These are phyloP conservation scores for Rhizopogon rudus DNA, from an alignment of 768 basidiomycete genomes.

Conservation along the genomic window DNA sequence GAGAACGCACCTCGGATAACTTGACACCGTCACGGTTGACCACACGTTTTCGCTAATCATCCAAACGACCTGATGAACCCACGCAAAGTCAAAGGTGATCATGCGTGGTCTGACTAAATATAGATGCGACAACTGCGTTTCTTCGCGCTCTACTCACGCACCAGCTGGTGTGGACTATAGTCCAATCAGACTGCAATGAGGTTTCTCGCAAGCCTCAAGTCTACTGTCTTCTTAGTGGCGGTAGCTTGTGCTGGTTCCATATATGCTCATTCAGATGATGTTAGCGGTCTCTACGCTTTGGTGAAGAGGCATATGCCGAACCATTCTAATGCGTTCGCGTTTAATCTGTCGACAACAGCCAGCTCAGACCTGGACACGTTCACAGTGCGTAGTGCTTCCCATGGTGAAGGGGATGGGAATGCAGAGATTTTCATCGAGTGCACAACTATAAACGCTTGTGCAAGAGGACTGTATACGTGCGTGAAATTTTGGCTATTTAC, in stretches of 20 bases:
- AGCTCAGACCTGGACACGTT: slow-evolving; percentile 25
- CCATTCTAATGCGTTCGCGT: slow-evolving; percentile 27
- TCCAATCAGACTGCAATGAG: not conserved
- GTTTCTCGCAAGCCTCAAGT: not conserved
- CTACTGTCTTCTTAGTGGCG: not conserved
- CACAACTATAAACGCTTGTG: slow-evolving; percentile 32
- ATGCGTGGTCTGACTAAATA: not conserved
- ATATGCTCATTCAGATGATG: not conserved
- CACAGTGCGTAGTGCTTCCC: slow-evolving; percentile 23
- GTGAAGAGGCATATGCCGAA: slow-evolving; percentile 31
- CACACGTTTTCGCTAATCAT: no score
- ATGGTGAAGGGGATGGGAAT: slow-evolving; percentile 5
- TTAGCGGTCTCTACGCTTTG: slow-evolving; percentile 30
- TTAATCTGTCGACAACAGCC: slow-evolving; percentile 18
- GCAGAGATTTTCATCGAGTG: slow-evolving; percentile 26
- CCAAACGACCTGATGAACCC: no score
- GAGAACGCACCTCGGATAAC: no score
- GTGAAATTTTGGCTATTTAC: slow-evolving; percentile 4
- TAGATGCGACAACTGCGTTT: not conserved
- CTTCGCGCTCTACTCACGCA: not conserved
- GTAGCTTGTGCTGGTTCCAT: not conserved
- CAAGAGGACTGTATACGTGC: slow-evolving; percentile 34
- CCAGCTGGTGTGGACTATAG: not conserved
- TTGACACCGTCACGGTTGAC: no score
- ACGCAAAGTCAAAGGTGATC: not conserved